Base-by-base conservation (phyloP, 768 basidiomycete species). In the Clavulina sp. region DNA sequence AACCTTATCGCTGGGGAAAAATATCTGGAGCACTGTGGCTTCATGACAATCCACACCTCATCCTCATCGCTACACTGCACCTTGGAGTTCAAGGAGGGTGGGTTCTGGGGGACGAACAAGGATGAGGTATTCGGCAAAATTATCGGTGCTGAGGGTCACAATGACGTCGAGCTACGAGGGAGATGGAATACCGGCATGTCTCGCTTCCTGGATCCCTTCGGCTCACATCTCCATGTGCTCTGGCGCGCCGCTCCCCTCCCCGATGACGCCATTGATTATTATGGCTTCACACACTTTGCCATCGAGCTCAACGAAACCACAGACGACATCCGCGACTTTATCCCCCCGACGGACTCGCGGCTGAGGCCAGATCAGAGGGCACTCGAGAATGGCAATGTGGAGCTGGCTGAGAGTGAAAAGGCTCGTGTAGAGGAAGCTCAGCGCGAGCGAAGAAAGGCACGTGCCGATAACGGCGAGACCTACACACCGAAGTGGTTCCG, bases 1-100 rank as follows among this genome's bases (percentile, higher is more conserved):
- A 89, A 89, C 64, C 68, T 92, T 52, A 80, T 91, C 76, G 80
- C 86, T 65, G 88, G 88, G 6, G 81, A 84, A 24, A 89, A 89
- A 60, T 92, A 91, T 61, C 72, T 92, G 26, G 87, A 89, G 61
- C 88, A 89, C 59, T 74, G 72, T 36, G 87, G 87, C 26, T 75
- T 81, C 61, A 75, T 89, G 77, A 74, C 69, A 7, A 77, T 92
- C 41, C 43, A 46, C 43, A 46, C 13, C 43, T 75, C 77, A 54
- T 85, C 86, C 58, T 68, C 64, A 4, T 68, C 68, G 26, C 69
- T 69, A 33, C 73, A 72, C 19, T 87, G 83, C 59, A 68, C 77
- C 18, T 61, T 88, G n/a, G 84, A 86, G 46, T 89, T 92, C 68
- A 86, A 86, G 61, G 84, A 83, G 60, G 77, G 76, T 38, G 81